phyloP scores from a whole-genome alignment of 495 filamentous ascomycete genomes.

The Barbatosphaeria neglecta region DNA sequence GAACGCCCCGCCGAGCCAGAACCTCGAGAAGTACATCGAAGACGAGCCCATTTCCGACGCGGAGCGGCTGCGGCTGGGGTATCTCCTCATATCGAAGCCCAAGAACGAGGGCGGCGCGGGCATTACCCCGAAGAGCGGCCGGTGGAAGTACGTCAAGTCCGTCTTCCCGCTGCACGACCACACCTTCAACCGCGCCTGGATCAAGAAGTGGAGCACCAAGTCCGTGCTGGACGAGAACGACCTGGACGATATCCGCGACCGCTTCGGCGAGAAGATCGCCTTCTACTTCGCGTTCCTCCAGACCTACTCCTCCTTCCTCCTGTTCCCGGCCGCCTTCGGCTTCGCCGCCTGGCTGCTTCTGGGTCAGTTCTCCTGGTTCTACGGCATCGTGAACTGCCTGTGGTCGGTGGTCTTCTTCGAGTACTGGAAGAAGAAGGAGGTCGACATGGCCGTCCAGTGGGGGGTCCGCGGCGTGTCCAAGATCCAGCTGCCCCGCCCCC shows the following conservation, averaged over 20 bases:
- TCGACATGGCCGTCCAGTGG: conserved; percentile 85
- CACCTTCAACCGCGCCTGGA: conserved; percentile 79
- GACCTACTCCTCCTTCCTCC: conserved; percentile 76
- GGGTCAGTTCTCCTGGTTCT: conserved; percentile 73
- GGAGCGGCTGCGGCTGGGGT: conserved; percentile 74
- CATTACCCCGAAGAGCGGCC: conserved; percentile 68
- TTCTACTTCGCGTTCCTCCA: conserved; percentile 97
- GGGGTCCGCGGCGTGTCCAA: conserved; percentile 77
- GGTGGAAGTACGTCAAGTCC: conserved; percentile 75
- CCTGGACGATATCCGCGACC: conserved; percentile 71
- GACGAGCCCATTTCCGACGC: conserved; percentile 70
- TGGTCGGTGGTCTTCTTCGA: conserved; percentile 91
- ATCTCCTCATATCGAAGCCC: conserved; percentile 77
- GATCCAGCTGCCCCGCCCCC: conserved; percentile 62
- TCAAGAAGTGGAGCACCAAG: conserved; percentile 75
- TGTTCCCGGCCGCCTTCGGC: conserved; percentile 78
- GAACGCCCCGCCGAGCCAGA: conserved; percentile 62
- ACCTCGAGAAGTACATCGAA: conserved; percentile 49
- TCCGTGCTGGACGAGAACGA: conserved; percentile 70
- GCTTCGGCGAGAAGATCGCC: conserved; percentile 86
- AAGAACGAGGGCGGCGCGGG: conserved; percentile 76
- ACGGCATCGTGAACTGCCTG: conserved; percentile 67
- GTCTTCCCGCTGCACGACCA: conserved; percentile 86
- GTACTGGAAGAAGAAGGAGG: conserved; percentile 92
- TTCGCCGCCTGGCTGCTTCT: conserved; percentile 71